These are phyloP conservation scores for Annulohypoxylon truncatum DNA, from an alignment of 2,329 filamentous ascomycete genomes.

Conservation along the genomic window DNA sequence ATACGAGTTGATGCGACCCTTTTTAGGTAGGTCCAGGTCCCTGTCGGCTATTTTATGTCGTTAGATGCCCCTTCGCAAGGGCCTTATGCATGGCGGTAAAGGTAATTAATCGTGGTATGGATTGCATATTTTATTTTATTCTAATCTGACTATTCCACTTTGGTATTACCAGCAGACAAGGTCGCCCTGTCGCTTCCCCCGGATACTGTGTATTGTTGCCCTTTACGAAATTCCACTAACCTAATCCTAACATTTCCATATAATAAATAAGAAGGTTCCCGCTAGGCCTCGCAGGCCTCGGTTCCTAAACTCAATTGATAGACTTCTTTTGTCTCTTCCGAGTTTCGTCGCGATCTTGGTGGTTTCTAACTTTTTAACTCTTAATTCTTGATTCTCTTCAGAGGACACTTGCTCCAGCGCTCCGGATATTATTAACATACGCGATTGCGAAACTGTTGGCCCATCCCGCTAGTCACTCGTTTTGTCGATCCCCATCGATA, in stretches of 20 bases:
- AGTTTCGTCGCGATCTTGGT: constrained; percentile 1
- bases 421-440: constrained; percentile 22
- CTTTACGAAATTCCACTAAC: constrained; percentile 23
- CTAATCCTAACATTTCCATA: constrained; percentile 15
- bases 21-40: constrained; percentile 32
- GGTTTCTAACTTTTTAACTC: not conserved
- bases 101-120: not conserved
- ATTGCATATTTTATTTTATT: constrained; percentile 18
- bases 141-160: constrained; percentile 30
- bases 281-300: constrained; percentile 30
- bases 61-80: not conserved
- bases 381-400: not conserved
- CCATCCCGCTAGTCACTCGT: constrained; percentile 23
- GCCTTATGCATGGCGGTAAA: constrained; percentile 16
- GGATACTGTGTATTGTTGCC: constrained; percentile 9
- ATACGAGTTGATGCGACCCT: constrained; percentile 32
- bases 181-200: constrained; percentile 10
- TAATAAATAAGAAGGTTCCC: constrained; percentile 30
- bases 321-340: constrained; percentile 4
- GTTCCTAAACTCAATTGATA: constrained; percentile 18
- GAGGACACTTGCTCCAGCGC: constrained; percentile 6
- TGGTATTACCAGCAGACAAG: constrained; percentile 21
- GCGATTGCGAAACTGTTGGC: constrained; percentile 13
- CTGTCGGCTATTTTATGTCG: constrained; percentile 15
- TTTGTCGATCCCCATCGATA: constrained; percentile 35